Evolutionary conservation across 768 basidiomycete genomes (phyloP), one percentile per base, ranked within the genome.

Genomic region (Hygrophorus russula): DNA sequence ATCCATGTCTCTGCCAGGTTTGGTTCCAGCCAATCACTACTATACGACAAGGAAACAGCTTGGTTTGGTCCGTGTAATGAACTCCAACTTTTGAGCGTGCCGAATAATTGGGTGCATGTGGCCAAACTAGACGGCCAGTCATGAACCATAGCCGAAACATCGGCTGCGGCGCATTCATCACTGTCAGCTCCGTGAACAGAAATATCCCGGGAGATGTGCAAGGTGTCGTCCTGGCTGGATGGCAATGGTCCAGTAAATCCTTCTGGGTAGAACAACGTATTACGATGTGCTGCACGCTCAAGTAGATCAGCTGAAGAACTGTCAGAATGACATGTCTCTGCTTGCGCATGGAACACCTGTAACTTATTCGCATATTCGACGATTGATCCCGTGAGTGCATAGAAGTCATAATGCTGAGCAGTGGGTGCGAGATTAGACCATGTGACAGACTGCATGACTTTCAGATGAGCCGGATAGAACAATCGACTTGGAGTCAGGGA

Each of bases 361-460:
- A 58, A 44, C 2, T 36, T 42, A 41, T 53, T 44, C 20, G 41
- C 51, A 37, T 60, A 56, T 0, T 56, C 46, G 19, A 66, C 47
- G 39, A 70, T 66, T 9, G 44, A 52, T 11, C 52, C 48, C 3
- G 54, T 49, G 13, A 49, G 44, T 11, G 44, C 4, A 24, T 54
- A 49, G 36, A 68, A 51, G 3, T 44, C 55, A 39, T 56, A 50
- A 41, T 65, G 59, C 36, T 69, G 68, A 2, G 62, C 49, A 19
- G 48, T 39, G 1, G 53, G 45, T 10, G 49, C 46, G 15, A 61
- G 48, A 14, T 36, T 18, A 8, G 49, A 54, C 71, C 70, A 64
- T 29, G 53, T 24, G 0, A 70, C 60, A 2, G 48, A 57, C 47
- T 73, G 64, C 69, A 73, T 74, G 14, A 48, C 51, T 7, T 29